Conservation (phyloP, 495 filamentous ascomycete genomes). For the Penicillium coffeae region DNA sequence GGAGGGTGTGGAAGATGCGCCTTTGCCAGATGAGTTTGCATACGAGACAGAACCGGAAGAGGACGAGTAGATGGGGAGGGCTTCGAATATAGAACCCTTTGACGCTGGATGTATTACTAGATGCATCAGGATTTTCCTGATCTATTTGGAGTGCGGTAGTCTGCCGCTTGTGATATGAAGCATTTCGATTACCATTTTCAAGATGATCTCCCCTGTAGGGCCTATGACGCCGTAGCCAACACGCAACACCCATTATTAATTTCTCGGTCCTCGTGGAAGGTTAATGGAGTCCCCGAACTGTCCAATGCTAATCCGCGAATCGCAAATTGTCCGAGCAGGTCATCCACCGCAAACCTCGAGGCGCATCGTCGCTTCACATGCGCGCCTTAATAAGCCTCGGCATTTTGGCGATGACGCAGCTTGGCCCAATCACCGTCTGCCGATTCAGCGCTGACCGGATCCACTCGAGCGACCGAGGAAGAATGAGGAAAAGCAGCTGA, state of each 20-base stretch:
- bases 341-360: neutral
- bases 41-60: slow-evolving; percentile 72
- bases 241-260: too few species aligned
- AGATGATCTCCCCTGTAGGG: too few species aligned
- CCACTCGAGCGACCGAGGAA: slow-evolving; percentile 19
- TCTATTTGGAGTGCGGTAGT: slow-evolving; percentile 17
- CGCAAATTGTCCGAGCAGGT: neutral
- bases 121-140: slow-evolving; percentile 33
- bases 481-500: slow-evolving; percentile 13
- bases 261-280: neutral
- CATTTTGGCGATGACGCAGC: slow-evolving; percentile 30
- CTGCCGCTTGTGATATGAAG: slow-evolving; percentile 16
- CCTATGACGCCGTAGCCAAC: too few species aligned
- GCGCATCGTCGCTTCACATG: slow-evolving; percentile 1
- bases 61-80: slow-evolving; percentile 45
- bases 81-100: slow-evolving; percentile 12
- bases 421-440: slow-evolving; percentile 10
- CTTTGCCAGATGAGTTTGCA: slow-evolving; percentile 75
- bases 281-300: neutral
- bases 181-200: slow-evolving; percentile 8
- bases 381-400: slow-evolving; percentile 25
- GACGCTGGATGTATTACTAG: slow-evolving; percentile 47
- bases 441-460: slow-evolving; percentile 21
- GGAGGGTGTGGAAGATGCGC: slow-evolving; percentile 76
- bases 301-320: neutral